Evolutionary conservation across 1,284 basidiomycete genomes (phyloP), one percentile per base, ranked within the genome.

Genomic region (Pholiota adiposa): DNA sequence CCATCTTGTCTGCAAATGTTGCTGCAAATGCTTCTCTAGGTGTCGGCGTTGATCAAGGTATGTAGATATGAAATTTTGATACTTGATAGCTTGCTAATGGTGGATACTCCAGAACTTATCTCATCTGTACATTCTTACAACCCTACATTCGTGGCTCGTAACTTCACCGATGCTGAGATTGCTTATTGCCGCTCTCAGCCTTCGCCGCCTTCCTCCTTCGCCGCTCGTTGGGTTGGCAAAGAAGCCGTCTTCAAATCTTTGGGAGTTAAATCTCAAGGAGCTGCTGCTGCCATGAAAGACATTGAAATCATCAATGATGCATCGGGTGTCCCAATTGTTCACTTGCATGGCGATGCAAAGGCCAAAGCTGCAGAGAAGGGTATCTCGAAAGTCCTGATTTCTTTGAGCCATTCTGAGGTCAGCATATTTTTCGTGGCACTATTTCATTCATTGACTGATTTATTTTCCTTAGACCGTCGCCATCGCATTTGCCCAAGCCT

Each of bases 161-260:
- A 99, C 83, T 99, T 98, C 77, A 98, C 97, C 21, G 84, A 89
- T 12, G 88, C 83, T 25, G 97, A 99, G 80, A 85, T 91, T 67
- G 78, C 83, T 14, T 98, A 98, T 82, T 98, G 97, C 79, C 82
- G 80, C 55, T 70, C 85, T n/a, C 95, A 98, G 70, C 89, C 97
- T 0, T 92, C 94, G 61, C 88, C 93, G 18, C 77, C 85, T 1
- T 92, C 97, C 3, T 98, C 96, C 8, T 96, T 97, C 73, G 96
- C 96, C 38, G 96, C 93, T 54, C 92, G 96, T 65, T 99, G 97
- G 96, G 93, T 89, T 50, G 96, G 95, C 51, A 99, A 98, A 77
- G 97, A 99, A 76, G 97, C 96, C 11, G 92, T 96, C 54, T 98
- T 99, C 89, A 99, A 99, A 80, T 93, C 95, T n/a, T 85, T 99